Conservation (phyloP, 345 rosid species). For the Populus euphratica region DNA sequence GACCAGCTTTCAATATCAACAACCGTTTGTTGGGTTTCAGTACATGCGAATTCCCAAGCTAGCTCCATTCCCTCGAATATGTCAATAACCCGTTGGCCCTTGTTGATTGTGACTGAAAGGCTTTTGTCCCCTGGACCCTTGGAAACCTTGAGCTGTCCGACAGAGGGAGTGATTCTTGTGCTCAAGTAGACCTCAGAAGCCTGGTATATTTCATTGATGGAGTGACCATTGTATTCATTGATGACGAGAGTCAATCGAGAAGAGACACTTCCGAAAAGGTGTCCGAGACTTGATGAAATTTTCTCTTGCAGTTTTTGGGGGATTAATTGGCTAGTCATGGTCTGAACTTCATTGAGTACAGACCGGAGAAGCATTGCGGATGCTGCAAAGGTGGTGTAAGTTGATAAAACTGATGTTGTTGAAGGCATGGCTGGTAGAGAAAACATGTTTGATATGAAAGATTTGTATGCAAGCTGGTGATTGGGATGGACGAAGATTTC, state of each 20-base stretch:
- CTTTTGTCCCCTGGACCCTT: background rate
- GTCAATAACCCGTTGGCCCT: constrained; percentile 21
- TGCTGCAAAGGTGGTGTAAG: constrained; percentile 19
- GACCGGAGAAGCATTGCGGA: constrained; percentile 17
- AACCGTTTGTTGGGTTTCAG: constrained; percentile 10
- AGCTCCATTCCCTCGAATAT: constrained; percentile 19
- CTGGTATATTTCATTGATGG: constrained; percentile 6
- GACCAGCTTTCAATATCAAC: background rate
- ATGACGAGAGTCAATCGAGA: constrained; percentile 9
- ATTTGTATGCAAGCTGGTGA: background rate
- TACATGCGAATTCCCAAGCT: constrained; percentile 14
- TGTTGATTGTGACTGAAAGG: constrained; percentile 10
- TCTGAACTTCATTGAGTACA: constrained; percentile 9
- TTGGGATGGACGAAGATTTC: background rate
- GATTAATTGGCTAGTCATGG: constrained; percentile 9
- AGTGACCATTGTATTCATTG: background rate
- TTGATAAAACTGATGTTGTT: constrained; percentile 21
- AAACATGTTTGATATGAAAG: constrained; percentile 10
- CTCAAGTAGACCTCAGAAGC: constrained; percentile 19
- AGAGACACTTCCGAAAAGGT: background rate
- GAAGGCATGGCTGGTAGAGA: constrained; percentile 18
- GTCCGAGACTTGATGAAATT: background rate
- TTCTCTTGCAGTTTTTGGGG: constrained; percentile 11
- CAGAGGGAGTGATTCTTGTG: constrained; percentile 16
- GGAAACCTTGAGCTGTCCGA: constrained; percentile 13